A percentile compares a stretch with the other conserved stretches of the same genome.
These are phyloP conservation scores for Chalciporus sp. DNA, from an alignment of 1,284 basidiomycete genomes.

Conservation along the genomic window DNA sequence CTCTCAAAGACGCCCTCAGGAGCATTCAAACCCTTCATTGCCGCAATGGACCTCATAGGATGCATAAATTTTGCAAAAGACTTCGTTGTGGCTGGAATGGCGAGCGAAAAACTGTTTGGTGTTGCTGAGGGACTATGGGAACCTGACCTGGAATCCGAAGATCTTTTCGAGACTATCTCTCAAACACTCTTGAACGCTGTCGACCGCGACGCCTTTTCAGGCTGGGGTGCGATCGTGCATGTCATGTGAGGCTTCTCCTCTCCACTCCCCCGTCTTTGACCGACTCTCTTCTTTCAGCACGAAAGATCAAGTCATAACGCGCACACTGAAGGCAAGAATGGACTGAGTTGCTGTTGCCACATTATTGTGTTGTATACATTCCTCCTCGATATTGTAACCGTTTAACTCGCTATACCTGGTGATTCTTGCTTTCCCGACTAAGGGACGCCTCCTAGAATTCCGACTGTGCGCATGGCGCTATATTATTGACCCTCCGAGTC, in stretches of 20 bases:
- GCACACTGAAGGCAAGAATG: slow-evolving; percentile 89
- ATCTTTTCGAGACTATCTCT: slow-evolving; percentile 98
- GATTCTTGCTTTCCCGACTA: not conserved
- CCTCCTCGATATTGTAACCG: not conserved
- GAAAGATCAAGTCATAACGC: slow-evolving; percentile 83
- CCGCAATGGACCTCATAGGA: slow-evolving; percentile 94
- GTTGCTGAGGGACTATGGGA: slow-evolving; percentile 99
- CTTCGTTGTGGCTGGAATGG: slow-evolving; percentile 96
- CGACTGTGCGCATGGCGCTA: not conserved
- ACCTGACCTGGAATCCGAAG: slow-evolving; percentile 93
- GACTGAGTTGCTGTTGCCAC: slow-evolving; percentile 55
- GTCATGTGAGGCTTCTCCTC: slow-evolving; percentile 75
- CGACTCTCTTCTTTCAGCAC: slow-evolving; percentile 54
- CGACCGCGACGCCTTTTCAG: slow-evolving; percentile 95
- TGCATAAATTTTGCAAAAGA: slow-evolving; percentile 96
- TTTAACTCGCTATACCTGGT: not conserved
- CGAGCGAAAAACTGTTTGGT: slow-evolving; percentile 93
- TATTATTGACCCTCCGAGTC: not conserved
- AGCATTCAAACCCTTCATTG: slow-evolving; percentile 90
- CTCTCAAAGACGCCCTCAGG: slow-evolving; percentile 76
- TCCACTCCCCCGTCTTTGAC: slow-evolving; percentile 8
- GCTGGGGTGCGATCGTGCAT: slow-evolving; percentile 96
- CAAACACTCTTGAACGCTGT: slow-evolving; percentile 96
- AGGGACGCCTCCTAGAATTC: not conserved
- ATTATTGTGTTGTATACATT: slow-evolving; percentile 24